Evolutionary conservation across 345 rosid species (phyloP).

Genomic region (Anacardium occidentale): DNA sequence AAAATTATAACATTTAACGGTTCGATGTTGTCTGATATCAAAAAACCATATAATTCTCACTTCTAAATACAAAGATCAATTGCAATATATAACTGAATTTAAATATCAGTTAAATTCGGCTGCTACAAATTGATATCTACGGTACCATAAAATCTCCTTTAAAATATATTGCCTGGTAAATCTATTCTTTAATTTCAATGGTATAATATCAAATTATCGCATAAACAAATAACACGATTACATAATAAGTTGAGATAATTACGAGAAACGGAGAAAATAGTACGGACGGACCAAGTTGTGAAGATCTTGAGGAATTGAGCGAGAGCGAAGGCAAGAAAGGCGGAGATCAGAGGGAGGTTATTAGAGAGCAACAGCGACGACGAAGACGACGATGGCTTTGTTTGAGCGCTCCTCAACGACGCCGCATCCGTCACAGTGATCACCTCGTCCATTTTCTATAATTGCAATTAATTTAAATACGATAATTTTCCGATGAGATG

Average conservation of each 20-base stretch:
- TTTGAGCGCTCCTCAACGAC: constrained; percentile 21
- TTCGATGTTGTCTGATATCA: too few species aligned
- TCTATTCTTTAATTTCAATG: neutral
- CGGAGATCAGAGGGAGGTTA: constrained; percentile 80
- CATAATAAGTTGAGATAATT: neutral
- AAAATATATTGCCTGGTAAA: neutral
- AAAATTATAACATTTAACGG: too few species aligned
- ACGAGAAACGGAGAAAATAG: constrained; percentile 3
- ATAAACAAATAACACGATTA: neutral
- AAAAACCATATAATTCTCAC: too few species aligned
- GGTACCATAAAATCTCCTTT: too few species aligned
- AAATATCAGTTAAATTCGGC: too few species aligned
- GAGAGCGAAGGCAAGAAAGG: constrained; percentile 85
- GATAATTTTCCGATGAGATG: neutral
- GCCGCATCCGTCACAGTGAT: constrained; percentile 54
- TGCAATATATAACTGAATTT: too few species aligned
- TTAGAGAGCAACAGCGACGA: constrained; percentile 44
- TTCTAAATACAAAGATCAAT: too few species aligned
- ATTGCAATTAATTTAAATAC: neutral
- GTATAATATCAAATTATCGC: neutral
- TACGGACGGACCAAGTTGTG: constrained; percentile 75
- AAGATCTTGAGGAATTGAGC: constrained; percentile 97
- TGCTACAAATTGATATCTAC: too few species aligned
- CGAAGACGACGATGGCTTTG: constrained; percentile 34
- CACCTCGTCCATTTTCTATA: constrained; percentile 53